A percentile compares a stretch with the other conserved stretches of the same genome.
Evolutionary conservation across 768 basidiomycete genomes (phyloP).

Genomic region (Pholiota conissans): DNA sequence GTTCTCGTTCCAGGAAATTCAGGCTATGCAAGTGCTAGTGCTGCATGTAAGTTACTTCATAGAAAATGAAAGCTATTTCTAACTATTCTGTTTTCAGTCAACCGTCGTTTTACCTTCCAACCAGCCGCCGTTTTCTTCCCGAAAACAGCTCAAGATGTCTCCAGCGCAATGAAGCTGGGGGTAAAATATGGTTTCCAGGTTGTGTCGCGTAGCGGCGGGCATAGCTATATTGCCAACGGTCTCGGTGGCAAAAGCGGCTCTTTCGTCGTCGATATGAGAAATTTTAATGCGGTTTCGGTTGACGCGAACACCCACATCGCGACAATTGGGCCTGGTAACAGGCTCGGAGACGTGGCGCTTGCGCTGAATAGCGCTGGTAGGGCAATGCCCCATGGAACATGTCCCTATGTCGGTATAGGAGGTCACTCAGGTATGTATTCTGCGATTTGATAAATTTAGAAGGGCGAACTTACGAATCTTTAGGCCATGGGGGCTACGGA

Average conservation of each 20-base stretch:
- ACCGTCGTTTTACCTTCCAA: conserved; percentile 26
- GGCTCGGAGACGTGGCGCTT: conserved; percentile 38
- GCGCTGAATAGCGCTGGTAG: conserved; percentile 34
- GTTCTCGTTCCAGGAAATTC: conserved; percentile 21
- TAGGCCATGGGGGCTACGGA: conserved; percentile 26
- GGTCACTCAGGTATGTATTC: conserved; percentile 40
- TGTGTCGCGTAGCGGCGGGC: conserved; percentile 42
- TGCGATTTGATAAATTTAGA: not conserved
- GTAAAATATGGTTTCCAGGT: conserved; percentile 26
- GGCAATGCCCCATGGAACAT: conserved; percentile 43
- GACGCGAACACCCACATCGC: conserved; percentile 29
- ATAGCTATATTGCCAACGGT: conserved; percentile 46
- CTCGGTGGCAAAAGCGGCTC: conserved; percentile 40
- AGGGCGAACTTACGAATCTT: not conserved
- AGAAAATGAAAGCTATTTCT: too few relatives aligned
- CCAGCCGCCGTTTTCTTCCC: conserved; percentile 32
- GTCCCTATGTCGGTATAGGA: conserved; percentile 46
- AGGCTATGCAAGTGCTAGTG: conserved; percentile 20
- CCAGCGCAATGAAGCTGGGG: conserved; percentile 27
- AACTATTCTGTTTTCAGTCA: too few relatives aligned
- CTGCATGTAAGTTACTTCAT: conserved; percentile 20
- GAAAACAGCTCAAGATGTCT: conserved; percentile 26
- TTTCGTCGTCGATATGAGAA: conserved; percentile 40
- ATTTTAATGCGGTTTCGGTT: conserved; percentile 34
- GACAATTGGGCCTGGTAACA: conserved; percentile 36